These are phyloP conservation scores for Calonectria hawksworthii DNA, from an alignment of 2,329 filamentous ascomycete species.

Conservation along the genomic window DNA sequence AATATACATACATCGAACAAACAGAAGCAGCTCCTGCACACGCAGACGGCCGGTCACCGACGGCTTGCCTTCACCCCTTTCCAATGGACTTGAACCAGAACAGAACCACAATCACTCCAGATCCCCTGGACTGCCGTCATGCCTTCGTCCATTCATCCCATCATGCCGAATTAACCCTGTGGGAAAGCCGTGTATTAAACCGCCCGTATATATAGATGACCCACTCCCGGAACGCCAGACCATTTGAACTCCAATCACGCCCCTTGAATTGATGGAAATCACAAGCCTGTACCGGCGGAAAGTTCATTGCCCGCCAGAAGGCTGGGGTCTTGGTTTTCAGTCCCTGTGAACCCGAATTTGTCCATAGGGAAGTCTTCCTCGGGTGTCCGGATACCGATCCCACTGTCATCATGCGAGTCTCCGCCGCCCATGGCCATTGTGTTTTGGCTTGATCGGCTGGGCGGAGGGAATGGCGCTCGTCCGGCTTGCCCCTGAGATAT, in stretches of 20 bases:
- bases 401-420: constrained; percentile 77
- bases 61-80: constrained; percentile 2
- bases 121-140: constrained; percentile 44
- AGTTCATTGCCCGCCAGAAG: constrained; percentile 52
- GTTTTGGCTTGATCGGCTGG: constrained; percentile 59
- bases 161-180: constrained; percentile 46
- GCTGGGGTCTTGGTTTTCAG: constrained; percentile 52
- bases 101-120: constrained; percentile 21
- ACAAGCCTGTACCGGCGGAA: constrained; percentile 36
- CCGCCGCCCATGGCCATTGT: constrained; percentile 53
- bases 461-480: constrained; percentile 65
- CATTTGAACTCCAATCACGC: constrained; percentile 10
- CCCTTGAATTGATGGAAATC: constrained; percentile 17
- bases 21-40: constrained; percentile 13
- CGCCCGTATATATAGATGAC: constrained; percentile 40
- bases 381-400: constrained; percentile 78
- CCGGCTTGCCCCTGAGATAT: constrained; percentile 63
- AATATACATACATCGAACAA: constrained; percentile 35
- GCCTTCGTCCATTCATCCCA: constrained; percentile 50
- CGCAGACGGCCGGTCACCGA: neutral
- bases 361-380: constrained; percentile 75
- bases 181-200: constrained; percentile 42
- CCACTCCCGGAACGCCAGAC: constrained; percentile 43
- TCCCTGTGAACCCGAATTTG: constrained; percentile 65
- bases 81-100: constrained; percentile 20